These are phyloP conservation scores for Naganishia kalamii DNA, from an alignment of 768 basidiomycete genomes.

Conservation along the genomic window DNA sequence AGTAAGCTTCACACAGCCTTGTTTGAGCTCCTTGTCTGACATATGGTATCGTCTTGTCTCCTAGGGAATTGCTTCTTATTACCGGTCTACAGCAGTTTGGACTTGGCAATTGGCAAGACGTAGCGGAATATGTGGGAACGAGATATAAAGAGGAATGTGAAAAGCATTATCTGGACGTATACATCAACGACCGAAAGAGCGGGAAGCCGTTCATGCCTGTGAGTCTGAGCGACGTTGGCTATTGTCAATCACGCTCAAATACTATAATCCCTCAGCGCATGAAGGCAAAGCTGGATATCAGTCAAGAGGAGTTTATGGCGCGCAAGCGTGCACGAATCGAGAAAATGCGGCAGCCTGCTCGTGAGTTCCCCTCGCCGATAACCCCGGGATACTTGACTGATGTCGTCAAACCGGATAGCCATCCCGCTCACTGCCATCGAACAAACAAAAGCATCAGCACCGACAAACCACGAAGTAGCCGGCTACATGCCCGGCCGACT, in stretches of 20 bases:
- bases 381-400: slow-evolving; percentile 51
- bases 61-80: slow-evolving; percentile 77
- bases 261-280: slow-evolving; percentile 31
- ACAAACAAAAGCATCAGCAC: slow-evolving; percentile 78
- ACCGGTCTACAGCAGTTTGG: slow-evolving; percentile 83
- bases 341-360: slow-evolving; percentile 53
- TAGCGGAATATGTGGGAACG: slow-evolving; percentile 85
- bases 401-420: too few species aligned
- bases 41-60: background rate
- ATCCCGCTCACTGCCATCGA: slow-evolving; percentile 49
- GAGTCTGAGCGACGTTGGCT: slow-evolving; percentile 17
- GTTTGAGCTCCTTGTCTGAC: background rate
- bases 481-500: slow-evolving; percentile 93
- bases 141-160: slow-evolving; percentile 90
- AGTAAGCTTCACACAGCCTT: slow-evolving; percentile 54
- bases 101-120: slow-evolving; percentile 93
- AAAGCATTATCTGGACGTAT: slow-evolving; percentile 66
- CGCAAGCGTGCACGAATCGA: slow-evolving; percentile 83
- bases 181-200: slow-evolving; percentile 23
- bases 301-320: slow-evolving; percentile 76
- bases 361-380: background rate
- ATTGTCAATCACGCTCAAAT: background rate
- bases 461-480: slow-evolving; percentile 78
- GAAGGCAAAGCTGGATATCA: slow-evolving; percentile 56
- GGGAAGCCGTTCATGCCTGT: slow-evolving; percentile 43